These are phyloP conservation scores for Helianthus tuberosus DNA, from an alignment of 129 eudicot genomes.

Conservation along the genomic window DNA sequence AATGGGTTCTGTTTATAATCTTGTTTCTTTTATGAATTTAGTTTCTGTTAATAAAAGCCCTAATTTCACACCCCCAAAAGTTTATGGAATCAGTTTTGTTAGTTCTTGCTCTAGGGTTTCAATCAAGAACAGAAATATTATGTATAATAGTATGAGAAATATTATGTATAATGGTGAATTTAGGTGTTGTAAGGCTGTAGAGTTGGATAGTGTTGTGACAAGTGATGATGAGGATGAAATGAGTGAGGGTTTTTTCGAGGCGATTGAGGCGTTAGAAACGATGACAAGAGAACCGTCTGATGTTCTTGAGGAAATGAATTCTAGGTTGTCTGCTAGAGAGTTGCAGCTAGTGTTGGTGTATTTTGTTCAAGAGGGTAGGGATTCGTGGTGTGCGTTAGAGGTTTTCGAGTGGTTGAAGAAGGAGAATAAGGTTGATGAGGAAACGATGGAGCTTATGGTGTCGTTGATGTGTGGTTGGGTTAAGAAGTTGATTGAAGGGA, in stretches of 20 bases:
- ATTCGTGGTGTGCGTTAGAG: conserved; percentile 93
- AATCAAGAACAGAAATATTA: conserved; percentile 27
- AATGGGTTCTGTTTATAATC: conserved; percentile 41
- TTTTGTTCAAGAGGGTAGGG: conserved; percentile 93
- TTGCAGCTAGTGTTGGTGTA: conserved; percentile 89
- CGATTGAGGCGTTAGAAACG: conserved; percentile 85
- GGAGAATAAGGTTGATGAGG: conserved; percentile 89
- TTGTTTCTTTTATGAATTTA: conserved; percentile 29
- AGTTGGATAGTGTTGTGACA: conserved; percentile 58
- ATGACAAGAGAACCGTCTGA: conserved; percentile 92
- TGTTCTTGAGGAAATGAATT: conserved; percentile 87
- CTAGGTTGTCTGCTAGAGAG: conserved; percentile 64
- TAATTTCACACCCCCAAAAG: conserved; percentile 1
- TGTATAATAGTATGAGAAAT: conserved; percentile 7
- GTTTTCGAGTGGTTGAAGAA: conserved; percentile 94
- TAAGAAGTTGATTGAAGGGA: conserved; percentile 70
- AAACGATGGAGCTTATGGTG: conserved; percentile 96
- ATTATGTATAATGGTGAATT: conserved; percentile 18
- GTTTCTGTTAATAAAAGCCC: conserved; percentile 20
- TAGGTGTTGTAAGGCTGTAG: conserved; percentile 56
- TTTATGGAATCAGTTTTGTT: background rate
- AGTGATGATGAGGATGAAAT: conserved; percentile 84
- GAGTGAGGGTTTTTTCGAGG: conserved; percentile 90
- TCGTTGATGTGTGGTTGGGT: conserved; percentile 94
- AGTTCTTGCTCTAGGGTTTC: conserved; percentile 43